These are phyloP conservation scores for Apiotrichum mycotoxinovorans DNA, from an alignment of 1,284 basidiomycete genomes.

Conservation along the genomic window DNA sequence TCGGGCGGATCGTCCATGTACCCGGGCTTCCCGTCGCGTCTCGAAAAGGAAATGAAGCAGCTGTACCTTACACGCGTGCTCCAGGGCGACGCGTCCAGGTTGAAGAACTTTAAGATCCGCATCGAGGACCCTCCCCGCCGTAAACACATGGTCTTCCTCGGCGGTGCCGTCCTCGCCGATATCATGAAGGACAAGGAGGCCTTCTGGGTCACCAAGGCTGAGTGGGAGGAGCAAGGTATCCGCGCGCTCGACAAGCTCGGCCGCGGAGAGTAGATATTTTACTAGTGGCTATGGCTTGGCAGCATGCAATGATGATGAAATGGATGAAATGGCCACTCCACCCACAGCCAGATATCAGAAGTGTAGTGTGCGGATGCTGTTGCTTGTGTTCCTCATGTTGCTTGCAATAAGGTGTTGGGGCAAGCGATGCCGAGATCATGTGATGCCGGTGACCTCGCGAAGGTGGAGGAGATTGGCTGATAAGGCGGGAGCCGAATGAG, in stretches of 20 bases:
- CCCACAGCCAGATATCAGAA: no score
- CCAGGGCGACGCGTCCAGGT: slow-evolving; percentile 72
- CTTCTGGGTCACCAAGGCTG: slow-evolving; percentile 91
- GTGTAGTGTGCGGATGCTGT: no score
- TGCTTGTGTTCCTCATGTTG: no score
- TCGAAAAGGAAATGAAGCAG: slow-evolving; percentile 99
- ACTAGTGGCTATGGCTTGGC: slow-evolving; percentile 4
- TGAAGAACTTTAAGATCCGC: slow-evolving; percentile 99
- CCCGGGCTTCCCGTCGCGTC: slow-evolving; percentile 88
- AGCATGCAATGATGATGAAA: slow-evolving; percentile 10
- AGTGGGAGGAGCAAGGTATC: slow-evolving; percentile 87
- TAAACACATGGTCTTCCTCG: slow-evolving; percentile 99
- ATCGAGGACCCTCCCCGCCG: slow-evolving; percentile 97
- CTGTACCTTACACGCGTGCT: slow-evolving; percentile 88
- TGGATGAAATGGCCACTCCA: no score
- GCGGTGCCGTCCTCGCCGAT: slow-evolving; percentile 91
- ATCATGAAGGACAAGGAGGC: slow-evolving; percentile 95
- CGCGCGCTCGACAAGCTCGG: slow-evolving; percentile 75
- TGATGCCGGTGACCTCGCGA: no score
- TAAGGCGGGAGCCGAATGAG: no score
- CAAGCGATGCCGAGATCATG: no score
- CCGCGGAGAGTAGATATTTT: slow-evolving; percentile 43
- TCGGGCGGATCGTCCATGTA: slow-evolving; percentile 99
- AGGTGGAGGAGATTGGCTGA: no score
- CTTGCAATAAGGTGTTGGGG: no score